A percentile compares a stretch with the other conserved stretches of the same genome.
Evolutionary conservation across 352 stramenopile species (phyloP).

Genomic region (Phytophthora constricta): DNA sequence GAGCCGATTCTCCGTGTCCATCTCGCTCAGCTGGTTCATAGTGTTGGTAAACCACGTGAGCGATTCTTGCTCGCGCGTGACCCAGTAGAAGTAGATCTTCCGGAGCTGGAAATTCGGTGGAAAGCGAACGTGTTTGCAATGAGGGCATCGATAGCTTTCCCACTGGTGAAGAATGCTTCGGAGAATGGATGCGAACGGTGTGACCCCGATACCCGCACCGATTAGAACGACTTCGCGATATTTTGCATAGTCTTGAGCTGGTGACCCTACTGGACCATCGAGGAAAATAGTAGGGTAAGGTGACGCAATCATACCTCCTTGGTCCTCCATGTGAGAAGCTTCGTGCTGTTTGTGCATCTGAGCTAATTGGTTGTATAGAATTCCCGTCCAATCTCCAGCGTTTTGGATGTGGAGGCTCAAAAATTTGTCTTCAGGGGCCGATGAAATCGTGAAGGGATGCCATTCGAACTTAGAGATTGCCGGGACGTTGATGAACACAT

Average conservation of each 20-base stretch:
- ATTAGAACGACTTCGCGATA: conserved; percentile 74
- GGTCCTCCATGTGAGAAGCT: conserved; percentile 32
- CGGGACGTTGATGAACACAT: conserved; percentile 86
- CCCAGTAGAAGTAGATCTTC: conserved; percentile 90
- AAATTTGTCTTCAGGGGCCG: conserved; percentile 71
- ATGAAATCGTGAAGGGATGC: conserved; percentile 92
- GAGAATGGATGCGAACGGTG: conserved; percentile 76
- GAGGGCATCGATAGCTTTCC: conserved; percentile 60
- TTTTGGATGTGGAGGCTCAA: conserved; percentile 77
- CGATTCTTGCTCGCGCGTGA: conserved; percentile 72
- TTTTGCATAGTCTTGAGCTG: conserved; percentile 66
- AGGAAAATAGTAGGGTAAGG: conserved; percentile 61
- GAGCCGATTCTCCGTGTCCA: conserved; percentile 76
- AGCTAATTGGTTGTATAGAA: conserved; percentile 55
- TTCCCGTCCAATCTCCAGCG: conserved; percentile 70
- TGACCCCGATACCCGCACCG: conserved; percentile 75
- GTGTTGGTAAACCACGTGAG: conserved; percentile 84
- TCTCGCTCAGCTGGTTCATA: conserved; percentile 80
- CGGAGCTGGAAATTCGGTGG: conserved; percentile 68
- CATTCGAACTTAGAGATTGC: conserved; percentile 80
- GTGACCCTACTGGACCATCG: conserved; percentile 65
- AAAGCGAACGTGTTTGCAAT: conserved; percentile 64
- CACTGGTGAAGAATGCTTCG: conserved; percentile 74
- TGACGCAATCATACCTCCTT: conserved; percentile 31
- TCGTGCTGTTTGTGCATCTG: conserved; percentile 41